Conservation (phyloP, 2,329 filamentous ascomycete species). For the Thyridium curvatum region DNA sequence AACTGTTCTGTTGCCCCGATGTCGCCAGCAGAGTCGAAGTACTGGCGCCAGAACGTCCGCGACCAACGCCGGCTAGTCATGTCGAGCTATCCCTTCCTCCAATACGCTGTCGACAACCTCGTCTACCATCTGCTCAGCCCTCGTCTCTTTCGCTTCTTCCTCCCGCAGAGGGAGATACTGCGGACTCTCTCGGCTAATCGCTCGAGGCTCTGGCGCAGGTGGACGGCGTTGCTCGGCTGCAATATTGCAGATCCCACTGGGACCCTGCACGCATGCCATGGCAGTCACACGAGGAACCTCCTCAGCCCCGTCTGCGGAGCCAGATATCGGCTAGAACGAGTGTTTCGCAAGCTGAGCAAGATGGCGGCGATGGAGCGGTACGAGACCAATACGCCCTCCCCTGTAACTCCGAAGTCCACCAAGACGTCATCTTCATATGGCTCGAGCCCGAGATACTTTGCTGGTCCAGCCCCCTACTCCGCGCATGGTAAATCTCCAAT, state of each 20-base stretch:
- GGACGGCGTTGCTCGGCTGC: constrained; percentile 20
- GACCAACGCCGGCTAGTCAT: constrained; percentile 19
- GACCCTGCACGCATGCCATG: constrained; percentile 11
- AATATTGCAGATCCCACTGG: constrained; percentile 9
- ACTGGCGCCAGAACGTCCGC: constrained; percentile 10
- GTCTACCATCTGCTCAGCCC: constrained; percentile 24
- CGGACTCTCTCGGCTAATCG: constrained; percentile 13
- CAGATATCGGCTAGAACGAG: constrained; percentile 19
- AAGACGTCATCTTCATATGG: background rate
- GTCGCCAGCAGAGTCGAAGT: constrained; percentile 5
- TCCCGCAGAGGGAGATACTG: constrained; percentile 20
- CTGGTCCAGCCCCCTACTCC: no score
- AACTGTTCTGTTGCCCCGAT: constrained; percentile 1
- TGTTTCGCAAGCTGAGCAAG: constrained; percentile 17
- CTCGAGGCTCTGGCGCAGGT: constrained; percentile 24
- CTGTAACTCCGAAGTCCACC: background rate
- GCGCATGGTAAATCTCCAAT: no score
- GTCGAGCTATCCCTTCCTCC: constrained; percentile 22
- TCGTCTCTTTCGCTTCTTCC: constrained; percentile 19
- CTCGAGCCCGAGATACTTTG: no score
- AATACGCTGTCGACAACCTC: constrained; percentile 22
- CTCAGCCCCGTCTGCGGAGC: constrained; percentile 22
- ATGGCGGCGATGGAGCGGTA: constrained; percentile 8
- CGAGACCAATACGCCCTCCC: no score
- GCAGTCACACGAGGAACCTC: constrained; percentile 9